Evolutionary conservation across 495 filamentous ascomycete species (phyloP), one percentile per base, ranked within the genome.

Genomic region (Aspergillus taichungensis): DNA sequence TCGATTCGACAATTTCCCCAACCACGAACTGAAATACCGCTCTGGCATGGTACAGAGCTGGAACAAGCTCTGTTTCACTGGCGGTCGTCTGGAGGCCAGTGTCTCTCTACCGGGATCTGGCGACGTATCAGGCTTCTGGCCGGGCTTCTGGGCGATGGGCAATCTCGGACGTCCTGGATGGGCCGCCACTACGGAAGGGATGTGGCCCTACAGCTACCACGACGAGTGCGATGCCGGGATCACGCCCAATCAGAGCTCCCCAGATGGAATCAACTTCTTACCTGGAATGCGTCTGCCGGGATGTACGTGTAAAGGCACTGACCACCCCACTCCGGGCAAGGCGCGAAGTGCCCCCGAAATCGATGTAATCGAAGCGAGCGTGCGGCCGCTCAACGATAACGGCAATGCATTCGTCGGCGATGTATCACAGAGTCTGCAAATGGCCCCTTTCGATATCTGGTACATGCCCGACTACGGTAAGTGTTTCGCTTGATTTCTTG

Each of bases 41-140:
- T 89, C 85, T 11, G 85, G 81, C n/a, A 89, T 88, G 85, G 49
- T 88, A 7, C 84, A 88, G 49, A 85, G 78, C 24, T 89, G 85
- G 85, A 89, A 88, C 60, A 78, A 87, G 54, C 49, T 88, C 35
- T 88, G 85, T 58, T 85, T 87, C 61, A 85, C 80, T 40, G 85
- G 85, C 12, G 85, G 85, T 10, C 71, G 80, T 33, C 60, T 88
- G n/a, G 84, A 89, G 65, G 85, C 84, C 9, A 85, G 81, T 51
- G 76, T 85, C 30, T 90, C 85, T 1, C 68, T 88, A 7, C 85
- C 85, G 5, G 85, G 85, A 13, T 57, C 71, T 29, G 85, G 84
- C 6, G 79, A 86, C 34, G 72, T 76, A 24, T 67, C 78, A 27
- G 83, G 85, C 13, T 83, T 87, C 60, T 88, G 85, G 85, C 84